A percentile compares a stretch with the other conserved stretches of the same genome.
Conservation (phyloP, 2,329 filamentous ascomycete genomes). For the Arthrobotrys musiformis region DNA sequence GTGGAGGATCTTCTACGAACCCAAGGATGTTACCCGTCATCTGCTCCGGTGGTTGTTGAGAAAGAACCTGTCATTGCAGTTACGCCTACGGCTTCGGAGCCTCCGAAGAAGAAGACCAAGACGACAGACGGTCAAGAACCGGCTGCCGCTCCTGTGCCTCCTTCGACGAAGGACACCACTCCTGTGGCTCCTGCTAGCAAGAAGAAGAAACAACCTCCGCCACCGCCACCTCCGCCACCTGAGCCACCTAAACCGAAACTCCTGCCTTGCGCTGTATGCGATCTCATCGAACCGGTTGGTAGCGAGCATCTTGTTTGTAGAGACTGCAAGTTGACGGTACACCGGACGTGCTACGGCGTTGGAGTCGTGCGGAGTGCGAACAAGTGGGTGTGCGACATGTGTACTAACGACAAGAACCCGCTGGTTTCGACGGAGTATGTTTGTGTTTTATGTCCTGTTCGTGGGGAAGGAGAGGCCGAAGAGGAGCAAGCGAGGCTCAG, state of each 20-base stretch:
- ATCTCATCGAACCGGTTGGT: conserved; percentile 75
- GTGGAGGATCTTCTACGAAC: conserved; percentile 28
- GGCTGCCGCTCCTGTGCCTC: conserved; percentile 61
- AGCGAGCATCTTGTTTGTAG: conserved; percentile 81
- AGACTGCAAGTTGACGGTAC: conserved; percentile 90
- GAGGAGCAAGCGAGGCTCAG: conserved; percentile 45
- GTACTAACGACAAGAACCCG: conserved; percentile 90
- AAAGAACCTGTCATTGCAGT: conserved; percentile 59
- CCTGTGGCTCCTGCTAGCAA: conserved; percentile 64
- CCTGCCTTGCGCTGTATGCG: conserved; percentile 87
- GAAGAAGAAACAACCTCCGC: conserved; percentile 64
- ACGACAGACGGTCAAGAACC: conserved; percentile 62
- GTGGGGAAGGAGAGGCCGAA: conserved; percentile 71
- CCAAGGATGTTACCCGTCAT: conserved; percentile 56
- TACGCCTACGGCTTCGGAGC: conserved; percentile 64
- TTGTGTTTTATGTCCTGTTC: conserved; percentile 88
- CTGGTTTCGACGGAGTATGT: conserved; percentile 84
- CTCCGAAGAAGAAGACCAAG: conserved; percentile 75
- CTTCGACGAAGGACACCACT: conserved; percentile 62
- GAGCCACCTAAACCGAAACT: conserved; percentile 81
- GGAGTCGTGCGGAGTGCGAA: conserved; percentile 73
- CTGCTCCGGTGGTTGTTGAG: conserved; percentile 57
- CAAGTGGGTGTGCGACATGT: conserved; percentile 97
- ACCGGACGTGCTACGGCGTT: conserved; percentile 92
- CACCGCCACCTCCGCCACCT: conserved; percentile 70